Percentiles rank a stretch among this genome's conserved stretches.
phyloP scores from a whole-genome alignment of 2,329 filamentous ascomycete species.

The Aspergillus thermomutatus region DNA sequence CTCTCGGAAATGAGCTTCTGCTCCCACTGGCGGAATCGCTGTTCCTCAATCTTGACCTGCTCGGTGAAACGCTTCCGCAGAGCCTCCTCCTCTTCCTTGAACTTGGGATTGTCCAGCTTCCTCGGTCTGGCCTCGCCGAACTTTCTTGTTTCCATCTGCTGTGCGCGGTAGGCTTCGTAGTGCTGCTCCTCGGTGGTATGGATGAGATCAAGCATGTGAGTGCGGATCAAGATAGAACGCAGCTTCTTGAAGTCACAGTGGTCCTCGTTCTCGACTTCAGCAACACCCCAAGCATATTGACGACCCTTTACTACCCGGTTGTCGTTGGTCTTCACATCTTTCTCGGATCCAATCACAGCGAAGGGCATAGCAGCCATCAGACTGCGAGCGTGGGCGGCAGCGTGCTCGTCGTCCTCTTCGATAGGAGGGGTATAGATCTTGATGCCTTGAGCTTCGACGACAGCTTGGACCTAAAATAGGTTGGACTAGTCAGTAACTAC shows the following conservation, averaged over 20 bases:
- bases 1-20: constrained; percentile 99
- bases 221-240: constrained; percentile 95
- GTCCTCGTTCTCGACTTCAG: constrained; percentile 99
- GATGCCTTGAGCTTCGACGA: constrained; percentile 97
- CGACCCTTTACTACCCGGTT: constrained; percentile 97
- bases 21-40: constrained; percentile 98
- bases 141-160: constrained; percentile 99
- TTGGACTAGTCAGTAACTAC: not conserved
- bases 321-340: constrained; percentile 95
- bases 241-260: constrained; percentile 99
- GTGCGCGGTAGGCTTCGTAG: constrained; percentile 98
- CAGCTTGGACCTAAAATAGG: constrained; percentile 71
- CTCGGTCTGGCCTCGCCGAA: constrained; percentile 95
- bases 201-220: constrained; percentile 99
- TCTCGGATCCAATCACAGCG: constrained; percentile 97
- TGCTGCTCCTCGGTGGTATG: constrained; percentile 99
- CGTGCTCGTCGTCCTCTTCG: constrained; percentile 97
- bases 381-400: constrained; percentile 88
- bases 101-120: constrained; percentile 99
- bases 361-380: constrained; percentile 98
- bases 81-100: constrained; percentile 99
- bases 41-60: constrained; percentile 99
- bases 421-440: constrained; percentile 98
- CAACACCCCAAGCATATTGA: constrained; percentile 98
- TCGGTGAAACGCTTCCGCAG: constrained; percentile 98